Base-by-base conservation (phyloP, 2,329 filamentous ascomycete species). In the Ophiognomonia clavigignenti-juglandacearum region DNA sequence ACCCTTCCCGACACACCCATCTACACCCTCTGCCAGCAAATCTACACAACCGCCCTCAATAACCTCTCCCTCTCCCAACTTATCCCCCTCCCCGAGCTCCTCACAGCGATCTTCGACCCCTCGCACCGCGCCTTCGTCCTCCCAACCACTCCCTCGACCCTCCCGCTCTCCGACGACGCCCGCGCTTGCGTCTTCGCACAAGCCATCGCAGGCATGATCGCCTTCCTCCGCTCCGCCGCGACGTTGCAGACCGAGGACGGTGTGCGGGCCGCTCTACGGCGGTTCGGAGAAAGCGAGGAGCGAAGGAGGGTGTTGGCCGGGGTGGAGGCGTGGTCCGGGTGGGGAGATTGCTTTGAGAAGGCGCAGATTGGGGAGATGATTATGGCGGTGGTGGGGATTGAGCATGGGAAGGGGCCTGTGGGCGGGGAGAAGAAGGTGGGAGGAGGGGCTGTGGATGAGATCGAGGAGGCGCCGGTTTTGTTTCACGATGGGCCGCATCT, bases 151-250 rank as follows among this genome's bases (percentile, higher is more conserved):
- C 50, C 55, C 6, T 14, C 32, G 10, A 19, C 36, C 6, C 41
- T 43, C 41, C 49, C 54, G 7, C 59, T 68, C 31, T 58, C 62
- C 45, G 58, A 61, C 32, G 54, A 61, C 36, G 59, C 61, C 41
- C 65, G 60, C 51, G 59, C 60, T 4, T 57, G 57, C 19, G 54
- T 68, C 31, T 63, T 66, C 31, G 57, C 62, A 14, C 60, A 67
- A 50, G 66, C 64, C 43, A 55, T 68, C 22, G 60, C 63, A 0
- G 65, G 62, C 31, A 58, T 64, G 38, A 59, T 65, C 11, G 42
- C 59, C 47, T 39, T 68, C 36, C 61, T 63, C 42, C 52, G 51
- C 23, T 54, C 51, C 6, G 52, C 67, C 5, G 51, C 47, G 16
- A 42, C 47, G 9, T 41, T 53, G 3, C 51, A 65, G 1, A 57